A percentile compares a stretch with the other conserved stretches of the same genome.
Evolutionary conservation across 805 yeast genomes (phyloP).

Genomic region (Wickerhamiella qilinensis): DNA sequence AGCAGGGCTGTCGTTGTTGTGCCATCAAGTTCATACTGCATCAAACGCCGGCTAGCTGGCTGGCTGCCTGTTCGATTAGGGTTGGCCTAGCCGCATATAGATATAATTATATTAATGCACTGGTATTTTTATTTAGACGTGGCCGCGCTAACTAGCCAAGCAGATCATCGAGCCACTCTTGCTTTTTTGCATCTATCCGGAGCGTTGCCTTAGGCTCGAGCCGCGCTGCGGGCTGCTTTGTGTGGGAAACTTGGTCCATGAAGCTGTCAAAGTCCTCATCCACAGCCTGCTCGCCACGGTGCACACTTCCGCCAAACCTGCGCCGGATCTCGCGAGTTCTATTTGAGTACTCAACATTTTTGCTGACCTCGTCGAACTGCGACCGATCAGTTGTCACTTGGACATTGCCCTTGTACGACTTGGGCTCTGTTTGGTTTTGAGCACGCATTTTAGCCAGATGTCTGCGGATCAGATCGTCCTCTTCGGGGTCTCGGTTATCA

Average conservation of each 20-base stretch:
- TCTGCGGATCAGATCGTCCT: constrained; percentile 3
- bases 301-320: constrained; percentile 2
- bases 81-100: too few relatives aligned
- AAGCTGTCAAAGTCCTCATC: constrained; percentile 15
- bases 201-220: background rate
- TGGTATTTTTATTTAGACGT: too few relatives aligned
- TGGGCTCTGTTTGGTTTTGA: background rate
- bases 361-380: constrained; percentile 3
- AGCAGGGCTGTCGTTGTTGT: too few relatives aligned
- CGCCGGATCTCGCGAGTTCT: constrained; percentile 3
- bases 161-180: constrained; percentile 7
- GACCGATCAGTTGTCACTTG: background rate
- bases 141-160: too few relatives aligned
- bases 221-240: background rate
- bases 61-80: too few relatives aligned
- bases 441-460: constrained; percentile 3
- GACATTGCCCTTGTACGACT: background rate
- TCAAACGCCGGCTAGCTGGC: background rate
- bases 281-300: constrained; percentile 9
- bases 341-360: constrained; percentile 1
- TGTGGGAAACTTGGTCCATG: constrained; percentile 9
- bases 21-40: too few relatives aligned
- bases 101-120: too few relatives aligned
- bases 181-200: constrained; percentile 5
- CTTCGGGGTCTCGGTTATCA: constrained; percentile 1